These are phyloP conservation scores for Corinectria fuckeliana DNA, from an alignment of 2,329 filamentous ascomycete species.

Conservation along the genomic window DNA sequence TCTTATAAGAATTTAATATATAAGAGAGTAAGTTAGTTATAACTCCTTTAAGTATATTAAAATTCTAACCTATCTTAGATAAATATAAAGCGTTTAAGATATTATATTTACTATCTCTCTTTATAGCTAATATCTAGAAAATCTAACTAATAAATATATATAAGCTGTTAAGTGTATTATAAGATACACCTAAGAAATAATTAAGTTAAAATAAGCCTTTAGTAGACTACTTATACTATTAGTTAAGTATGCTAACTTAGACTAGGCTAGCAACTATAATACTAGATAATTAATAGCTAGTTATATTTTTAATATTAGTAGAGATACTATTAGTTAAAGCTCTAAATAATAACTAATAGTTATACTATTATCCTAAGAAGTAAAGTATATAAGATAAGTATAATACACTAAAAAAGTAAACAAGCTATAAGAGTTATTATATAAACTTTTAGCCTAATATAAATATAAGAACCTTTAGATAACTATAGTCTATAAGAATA, in stretches of 20 bases:
- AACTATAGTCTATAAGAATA: background rate
- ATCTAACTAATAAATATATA: background rate
- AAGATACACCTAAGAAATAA: background rate
- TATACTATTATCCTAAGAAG: too few species aligned
- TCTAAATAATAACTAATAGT: background rate
- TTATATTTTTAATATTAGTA: background rate
- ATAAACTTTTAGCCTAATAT: too few species aligned
- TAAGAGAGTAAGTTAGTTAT: background rate
- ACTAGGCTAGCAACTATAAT: background rate
- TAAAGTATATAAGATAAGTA: too few species aligned
- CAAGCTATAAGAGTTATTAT: too few species aligned
- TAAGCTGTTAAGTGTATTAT: background rate
- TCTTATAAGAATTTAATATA: background rate
- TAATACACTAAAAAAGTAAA: too few species aligned
- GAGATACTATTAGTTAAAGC: background rate
- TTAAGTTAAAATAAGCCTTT: background rate
- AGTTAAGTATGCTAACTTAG: background rate
- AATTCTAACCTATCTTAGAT: background rate
- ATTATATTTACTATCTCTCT: background rate
- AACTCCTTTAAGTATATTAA: background rate
- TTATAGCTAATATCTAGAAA: background rate
- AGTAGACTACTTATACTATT: background rate
- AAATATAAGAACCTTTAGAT: background rate
- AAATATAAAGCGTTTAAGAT: background rate
- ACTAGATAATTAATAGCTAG: background rate